These are phyloP conservation scores for Trichoderma sp. DNA, from an alignment of 2,329 filamentous ascomycete genomes.

Conservation along the genomic window DNA sequence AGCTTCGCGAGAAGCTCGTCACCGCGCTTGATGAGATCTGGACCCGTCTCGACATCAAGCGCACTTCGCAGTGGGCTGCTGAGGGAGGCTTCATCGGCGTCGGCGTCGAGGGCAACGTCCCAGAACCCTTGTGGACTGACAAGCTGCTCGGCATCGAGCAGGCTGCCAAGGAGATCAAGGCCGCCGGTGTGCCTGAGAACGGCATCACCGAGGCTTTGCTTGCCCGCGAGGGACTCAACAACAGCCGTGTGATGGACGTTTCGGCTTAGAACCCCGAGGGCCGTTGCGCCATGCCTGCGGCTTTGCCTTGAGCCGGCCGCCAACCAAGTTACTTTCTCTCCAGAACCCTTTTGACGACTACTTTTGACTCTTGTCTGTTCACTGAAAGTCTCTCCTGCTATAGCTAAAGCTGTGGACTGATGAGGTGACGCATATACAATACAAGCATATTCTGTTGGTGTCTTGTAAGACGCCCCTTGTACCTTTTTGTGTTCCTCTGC, in stretches of 20 bases:
- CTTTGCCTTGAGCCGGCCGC: slow-evolving; percentile 17
- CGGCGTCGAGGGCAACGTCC: slow-evolving; percentile 66
- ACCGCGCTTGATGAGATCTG: slow-evolving; percentile 84
- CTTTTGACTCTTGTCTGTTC: not conserved
- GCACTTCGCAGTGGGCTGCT: slow-evolving; percentile 87
- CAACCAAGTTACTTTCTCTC: slow-evolving; percentile 21
- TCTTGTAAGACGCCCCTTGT: slow-evolving; percentile 20
- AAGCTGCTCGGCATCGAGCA: slow-evolving; percentile 79
- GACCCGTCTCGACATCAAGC: slow-evolving; percentile 85
- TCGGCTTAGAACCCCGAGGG: slow-evolving; percentile 33
- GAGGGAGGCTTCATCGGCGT: slow-evolving; percentile 95
- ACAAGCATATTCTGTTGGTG: not conserved
- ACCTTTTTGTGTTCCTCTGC: not conserved
- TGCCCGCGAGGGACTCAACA: slow-evolving; percentile 53
- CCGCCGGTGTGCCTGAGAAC: slow-evolving; percentile 42
- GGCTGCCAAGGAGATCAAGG: slow-evolving; percentile 62
- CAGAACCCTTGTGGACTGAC: slow-evolving; percentile 86
- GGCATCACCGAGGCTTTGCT: slow-evolving; percentile 62
- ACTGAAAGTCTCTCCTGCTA: not conserved
- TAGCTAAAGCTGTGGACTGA: slow-evolving; percentile 12
- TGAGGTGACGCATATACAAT: slow-evolving; percentile 19
- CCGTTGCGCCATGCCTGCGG: not conserved
- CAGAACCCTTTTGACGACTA: slow-evolving; percentile 3
- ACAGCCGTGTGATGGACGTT: slow-evolving; percentile 37
- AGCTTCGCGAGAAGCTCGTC: slow-evolving; percentile 84